Evolutionary conservation across 2,329 filamentous ascomycete genomes (phyloP).

Genomic region (Gaeumannomyces sp.): DNA sequence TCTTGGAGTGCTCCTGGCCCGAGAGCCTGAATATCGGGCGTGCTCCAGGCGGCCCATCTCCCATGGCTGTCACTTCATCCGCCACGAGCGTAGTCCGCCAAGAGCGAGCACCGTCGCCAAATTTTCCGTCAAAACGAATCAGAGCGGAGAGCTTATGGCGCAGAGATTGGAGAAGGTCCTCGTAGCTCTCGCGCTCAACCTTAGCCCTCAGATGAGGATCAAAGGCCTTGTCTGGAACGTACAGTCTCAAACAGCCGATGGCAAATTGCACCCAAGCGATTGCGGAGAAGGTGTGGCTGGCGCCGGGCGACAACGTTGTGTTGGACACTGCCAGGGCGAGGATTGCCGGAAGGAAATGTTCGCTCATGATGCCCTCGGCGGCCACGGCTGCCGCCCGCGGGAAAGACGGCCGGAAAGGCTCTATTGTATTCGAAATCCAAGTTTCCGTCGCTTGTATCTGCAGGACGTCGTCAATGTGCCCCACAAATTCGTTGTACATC

Average conservation of each 20-base stretch:
- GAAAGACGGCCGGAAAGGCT: slow-evolving; percentile 1
- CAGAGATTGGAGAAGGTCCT: slow-evolving; percentile 50
- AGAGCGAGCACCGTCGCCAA: slow-evolving; percentile 63
- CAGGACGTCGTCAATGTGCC: not conserved
- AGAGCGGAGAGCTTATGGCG: slow-evolving; percentile 53
- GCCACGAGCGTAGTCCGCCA: slow-evolving; percentile 59
- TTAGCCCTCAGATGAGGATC: slow-evolving; percentile 67
- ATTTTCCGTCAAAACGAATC: slow-evolving; percentile 56
- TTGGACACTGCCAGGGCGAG: slow-evolving; percentile 35
- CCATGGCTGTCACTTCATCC: slow-evolving; percentile 56
- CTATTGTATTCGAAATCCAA: slow-evolving; percentile 1
- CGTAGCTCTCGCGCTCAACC: slow-evolving; percentile 56
- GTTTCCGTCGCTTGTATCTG: slow-evolving; percentile 4
- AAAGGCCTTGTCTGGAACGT: slow-evolving; percentile 78
- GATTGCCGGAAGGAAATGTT: slow-evolving; percentile 40
- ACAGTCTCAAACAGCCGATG: slow-evolving; percentile 67
- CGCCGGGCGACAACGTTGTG: slow-evolving; percentile 15
- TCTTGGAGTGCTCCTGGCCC: slow-evolving; percentile 57
- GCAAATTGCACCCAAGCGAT: slow-evolving; percentile 73
- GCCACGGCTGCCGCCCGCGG: not conserved
- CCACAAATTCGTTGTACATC: not conserved
- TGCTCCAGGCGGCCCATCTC: slow-evolving; percentile 43
- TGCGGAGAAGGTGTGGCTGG: slow-evolving; percentile 33
- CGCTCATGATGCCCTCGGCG: slow-evolving; percentile 24
- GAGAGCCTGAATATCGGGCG: slow-evolving; percentile 62